These are phyloP conservation scores for Parascedosporium putredinis DNA, from an alignment of 2,329 filamentous ascomycete species.

Conservation along the genomic window DNA sequence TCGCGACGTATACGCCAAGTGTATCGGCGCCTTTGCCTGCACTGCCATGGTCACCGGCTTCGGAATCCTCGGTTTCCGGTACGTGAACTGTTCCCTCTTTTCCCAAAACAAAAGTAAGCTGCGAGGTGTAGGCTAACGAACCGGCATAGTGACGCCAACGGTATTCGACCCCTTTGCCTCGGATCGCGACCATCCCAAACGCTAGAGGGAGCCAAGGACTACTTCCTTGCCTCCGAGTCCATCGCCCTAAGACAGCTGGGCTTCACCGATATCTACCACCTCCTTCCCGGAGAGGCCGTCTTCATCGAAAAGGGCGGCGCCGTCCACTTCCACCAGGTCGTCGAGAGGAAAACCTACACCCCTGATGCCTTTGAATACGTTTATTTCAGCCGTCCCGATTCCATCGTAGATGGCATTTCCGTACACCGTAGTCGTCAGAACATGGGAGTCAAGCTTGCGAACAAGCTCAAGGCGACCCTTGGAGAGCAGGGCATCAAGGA, in stretches of 20 bases:
- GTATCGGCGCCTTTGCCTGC: slow-evolving; percentile 68
- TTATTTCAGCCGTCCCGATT: slow-evolving; percentile 78
- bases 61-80: slow-evolving; percentile 66
- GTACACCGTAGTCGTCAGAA: slow-evolving; percentile 75
- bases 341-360: slow-evolving; percentile 56
- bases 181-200: slow-evolving; percentile 61
- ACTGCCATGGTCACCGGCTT: slow-evolving; percentile 76
- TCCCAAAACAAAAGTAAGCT: neutral
- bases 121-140: too few species aligned
- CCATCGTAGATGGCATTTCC: slow-evolving; percentile 76
- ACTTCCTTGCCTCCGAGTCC: slow-evolving; percentile 86
- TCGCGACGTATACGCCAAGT: slow-evolving; percentile 60
- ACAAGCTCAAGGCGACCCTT: slow-evolving; percentile 57
- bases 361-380: slow-evolving; percentile 79
- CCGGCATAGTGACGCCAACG: slow-evolving; percentile 33
- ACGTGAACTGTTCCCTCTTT: neutral
- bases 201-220: slow-evolving; percentile 57
- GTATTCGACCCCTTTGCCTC: slow-evolving; percentile 72
- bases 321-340: slow-evolving; percentile 68
- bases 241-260: slow-evolving; percentile 74
- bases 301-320: slow-evolving; percentile 69
- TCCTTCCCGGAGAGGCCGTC: slow-evolving; percentile 74
- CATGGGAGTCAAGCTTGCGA: slow-evolving; percentile 75
- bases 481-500: slow-evolving; percentile 59
- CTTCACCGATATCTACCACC: slow-evolving; percentile 65